Base-by-base conservation (phyloP, 2,329 filamentous ascomycete genomes). In the Seiridium unicorne region DNA sequence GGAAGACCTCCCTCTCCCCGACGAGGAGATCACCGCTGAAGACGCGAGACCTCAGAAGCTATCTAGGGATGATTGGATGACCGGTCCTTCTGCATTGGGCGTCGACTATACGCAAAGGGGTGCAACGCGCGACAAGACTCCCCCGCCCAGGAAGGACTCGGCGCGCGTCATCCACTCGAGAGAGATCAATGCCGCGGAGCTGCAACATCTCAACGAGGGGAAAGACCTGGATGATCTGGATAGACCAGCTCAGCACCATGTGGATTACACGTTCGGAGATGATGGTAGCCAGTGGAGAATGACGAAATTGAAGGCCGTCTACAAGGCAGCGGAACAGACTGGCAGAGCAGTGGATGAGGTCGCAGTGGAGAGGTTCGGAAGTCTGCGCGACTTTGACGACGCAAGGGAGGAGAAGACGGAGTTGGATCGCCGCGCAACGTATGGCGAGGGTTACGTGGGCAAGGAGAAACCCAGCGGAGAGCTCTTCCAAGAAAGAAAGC, bases 361-460 rank as follows among this genome's bases (percentile, higher is more conserved):
- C 54, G 95, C 93, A 0, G 68, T 90, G 44, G 90, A 97, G 66
- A 84, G 92, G 10, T 97, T 90, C 70, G 94, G 93, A 2, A 87
- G 86, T 65, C 71, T 99, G 13, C 84, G 88, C 34, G 89, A 91
- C 11, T 99, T 98, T 69, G 95, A 99, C 69, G 91, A 97, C 68
- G 93, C 93, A 3, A 84, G 93, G 49, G 95, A 99, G 72, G 96
- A 99, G 73, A 89, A 94, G 73, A 87, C 87, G n/a, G 95, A 99
- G 72, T 69, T 98, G 63, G 94, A 97, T 57, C 83, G 94, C 59
- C 85, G 92, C 57, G 87, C 87, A 57, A 86, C 89, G 53, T 97
- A 98, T 70, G 95, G 95, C 1, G 81, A 89, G 57, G 92, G 90
- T 38, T 97, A 96, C 70, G 85, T 91, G 32, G 88, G 89, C 38